Conservation (phyloP, 1,139 yeast genomes). For the Diutina neorugosa region DNA sequence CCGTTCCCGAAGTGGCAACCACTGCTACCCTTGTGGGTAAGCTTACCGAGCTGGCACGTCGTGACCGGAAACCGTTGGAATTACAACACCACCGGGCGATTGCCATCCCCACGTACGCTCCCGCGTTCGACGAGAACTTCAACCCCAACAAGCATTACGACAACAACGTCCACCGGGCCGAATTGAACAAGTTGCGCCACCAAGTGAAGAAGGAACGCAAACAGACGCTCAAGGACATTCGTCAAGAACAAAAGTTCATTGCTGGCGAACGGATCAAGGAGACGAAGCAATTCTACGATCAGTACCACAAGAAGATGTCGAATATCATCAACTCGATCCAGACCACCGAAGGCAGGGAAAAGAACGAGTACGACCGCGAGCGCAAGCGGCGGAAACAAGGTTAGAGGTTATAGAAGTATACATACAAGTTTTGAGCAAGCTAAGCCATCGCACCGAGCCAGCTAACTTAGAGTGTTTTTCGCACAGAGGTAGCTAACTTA, state of each 20-base stretch:
- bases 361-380: conserved; percentile 83
- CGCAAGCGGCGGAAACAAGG: conserved; percentile 45
- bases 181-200: conserved; percentile 67
- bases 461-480: neutral
- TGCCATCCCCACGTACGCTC: conserved; percentile 76
- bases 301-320: conserved; percentile 85
- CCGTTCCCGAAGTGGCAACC: conserved; percentile 16
- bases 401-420: neutral
- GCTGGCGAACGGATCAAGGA: conserved; percentile 77
- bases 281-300: conserved; percentile 62
- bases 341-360: conserved; percentile 89
- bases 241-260: conserved; percentile 78
- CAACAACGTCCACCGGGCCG: conserved; percentile 69
- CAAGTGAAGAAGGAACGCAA: conserved; percentile 40
- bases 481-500: neutral
- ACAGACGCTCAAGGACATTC: conserved; percentile 11
- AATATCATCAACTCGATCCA: conserved; percentile 74
- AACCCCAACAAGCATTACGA: conserved; percentile 93
- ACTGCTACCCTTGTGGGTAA: conserved; percentile 39
- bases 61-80: conserved; percentile 59
- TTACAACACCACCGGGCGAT: conserved; percentile 81
- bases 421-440: neutral
- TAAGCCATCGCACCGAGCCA: neutral
- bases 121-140: conserved; percentile 91
- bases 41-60: conserved; percentile 23